Conservation (phyloP, 2,329 filamentous ascomycete genomes). For the Lecanosticta acicola region DNA sequence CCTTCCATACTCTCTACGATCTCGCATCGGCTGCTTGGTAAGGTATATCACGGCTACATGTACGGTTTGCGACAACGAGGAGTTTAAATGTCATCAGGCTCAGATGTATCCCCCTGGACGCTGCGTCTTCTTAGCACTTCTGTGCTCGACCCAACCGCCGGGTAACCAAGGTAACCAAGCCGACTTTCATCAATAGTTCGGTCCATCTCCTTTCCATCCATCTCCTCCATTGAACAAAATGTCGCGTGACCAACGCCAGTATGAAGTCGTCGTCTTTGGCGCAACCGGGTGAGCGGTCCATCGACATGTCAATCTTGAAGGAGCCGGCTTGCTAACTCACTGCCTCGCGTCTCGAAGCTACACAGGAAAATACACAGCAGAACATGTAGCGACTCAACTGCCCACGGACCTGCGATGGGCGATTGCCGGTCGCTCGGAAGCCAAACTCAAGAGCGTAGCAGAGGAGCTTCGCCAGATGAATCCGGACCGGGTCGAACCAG, state of each 20-base stretch:
- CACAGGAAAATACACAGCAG: conserved; percentile 70
- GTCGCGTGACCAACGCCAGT: conserved; percentile 44
- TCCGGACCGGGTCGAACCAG: conserved; percentile 63
- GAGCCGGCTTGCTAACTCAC: neutral
- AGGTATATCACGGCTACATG: too few species aligned
- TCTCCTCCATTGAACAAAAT: conserved; percentile 25
- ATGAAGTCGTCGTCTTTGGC: conserved; percentile 62
- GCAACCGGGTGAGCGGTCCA: conserved; percentile 47
- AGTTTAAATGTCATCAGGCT: too few species aligned
- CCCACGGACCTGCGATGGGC: conserved; percentile 82
- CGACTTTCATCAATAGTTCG: too few species aligned
- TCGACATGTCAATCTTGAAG: neutral
- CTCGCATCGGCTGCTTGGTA: too few species aligned
- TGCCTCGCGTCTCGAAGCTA: conserved; percentile 47
- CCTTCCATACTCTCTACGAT: too few species aligned
- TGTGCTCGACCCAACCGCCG: too few species aligned
- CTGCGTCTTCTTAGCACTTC: too few species aligned
- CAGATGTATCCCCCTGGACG: too few species aligned
- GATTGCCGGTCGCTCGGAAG: conserved; percentile 71
- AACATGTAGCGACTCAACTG: conserved; percentile 65
- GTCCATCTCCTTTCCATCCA: conserved; percentile 1
- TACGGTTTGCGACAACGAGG: too few species aligned
- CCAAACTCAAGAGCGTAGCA: conserved; percentile 66
- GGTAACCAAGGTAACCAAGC: too few species aligned
- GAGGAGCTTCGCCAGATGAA: conserved; percentile 62